Evolutionary conservation across 2,329 filamentous ascomycete species (phyloP), one percentile per base, ranked within the genome.

Genomic region (Daldinia sp.): DNA sequence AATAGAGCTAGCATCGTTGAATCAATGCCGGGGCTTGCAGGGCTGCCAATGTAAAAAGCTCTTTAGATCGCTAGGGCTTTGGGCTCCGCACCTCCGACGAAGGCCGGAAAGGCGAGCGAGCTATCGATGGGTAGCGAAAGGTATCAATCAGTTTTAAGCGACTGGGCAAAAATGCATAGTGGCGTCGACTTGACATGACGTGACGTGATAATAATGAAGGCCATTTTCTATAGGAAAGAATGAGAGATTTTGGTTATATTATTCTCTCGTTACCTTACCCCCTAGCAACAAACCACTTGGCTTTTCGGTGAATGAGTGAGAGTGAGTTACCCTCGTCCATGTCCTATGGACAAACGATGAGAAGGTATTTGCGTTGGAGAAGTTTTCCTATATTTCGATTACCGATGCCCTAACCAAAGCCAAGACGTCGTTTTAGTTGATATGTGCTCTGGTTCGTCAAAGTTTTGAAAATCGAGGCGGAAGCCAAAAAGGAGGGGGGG

Each of bases 11-110:
- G 63, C 55, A 72, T 66, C 55, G 41, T 64, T 20, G 59, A 63
- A 71, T 41, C 63, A 71, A 60, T 71, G 66, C 69, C 69, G 69
- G 66, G 50, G 69, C 69, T 69, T 71, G 63, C 69, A 69, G 66
- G 63, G 64, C 55, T 20, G 20, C 39, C 4, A 41, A 33, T 6
- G 39, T 9, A 35, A 9, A 35, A 35, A 20, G 33, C 30, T 30
- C 30, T 39, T 54, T 33, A n/a, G 9, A 39, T 33, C 18, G 20
- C 23, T 54, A 23, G 3, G 2, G 30, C 23, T 39, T 39, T 56
- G 35, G 6, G 61, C 58, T 60, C 64, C 61, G 51, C 67, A 23
- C 33, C 48, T 68, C 69, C 67, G 59, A 70, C 41, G 42, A 63
- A 63, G 54, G 59, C 67, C 69, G 69, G 54, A 61, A 46, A 10